Base-by-base conservation (phyloP, 805 yeast genomes). In the Myxozyma lipomycoides region DNA sequence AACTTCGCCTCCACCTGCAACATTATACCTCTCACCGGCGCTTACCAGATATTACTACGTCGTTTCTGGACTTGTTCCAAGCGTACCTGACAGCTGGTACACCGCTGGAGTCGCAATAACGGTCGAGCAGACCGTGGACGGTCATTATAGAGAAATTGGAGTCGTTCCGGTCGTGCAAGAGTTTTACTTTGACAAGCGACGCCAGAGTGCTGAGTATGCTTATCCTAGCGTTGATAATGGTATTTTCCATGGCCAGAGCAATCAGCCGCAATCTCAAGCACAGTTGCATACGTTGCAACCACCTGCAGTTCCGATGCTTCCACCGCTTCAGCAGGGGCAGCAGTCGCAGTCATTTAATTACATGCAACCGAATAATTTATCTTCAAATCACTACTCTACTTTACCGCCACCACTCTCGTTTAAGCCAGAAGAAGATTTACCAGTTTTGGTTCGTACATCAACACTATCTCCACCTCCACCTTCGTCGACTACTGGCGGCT, bases 71-170 rank as follows among this genome's bases (percentile, higher is more conserved):
- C 32, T 46, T 28, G 48, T 52, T 28, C 57, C 57, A 9, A 43
- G 21, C 23, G 35, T 43, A 21, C 55, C 54, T 15, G 57, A 52
- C 46, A 38, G 19, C 38, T 52, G 55, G 55, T 25, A 54, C 36
- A 17, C 23, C 39, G 46, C 45, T 42, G 57, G 57, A 30, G 46
- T 37, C 42, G 37, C 56, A 21, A 18, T 52, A 15, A 24, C 51
- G 30, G 58, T 51, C 45, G 46, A 46, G 17, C 7, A 28, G 12
- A 9, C 32, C 32, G 12, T 12, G 32, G 12, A 9, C 12, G 12
- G 12, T 7, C 12, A 7, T 28, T 7, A 9, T 9, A 7, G 12
- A 7, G 32, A 28, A 12, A 28, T 28, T 12, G 32, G 32, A 21
- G 30, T 44, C 26, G 4, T 22, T n/a, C 42, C 37, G 37, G 25